Evolutionary conservation across 176 grass and related monocot genomes (phyloP).

Genomic region (Coix lacrymajobi): DNA sequence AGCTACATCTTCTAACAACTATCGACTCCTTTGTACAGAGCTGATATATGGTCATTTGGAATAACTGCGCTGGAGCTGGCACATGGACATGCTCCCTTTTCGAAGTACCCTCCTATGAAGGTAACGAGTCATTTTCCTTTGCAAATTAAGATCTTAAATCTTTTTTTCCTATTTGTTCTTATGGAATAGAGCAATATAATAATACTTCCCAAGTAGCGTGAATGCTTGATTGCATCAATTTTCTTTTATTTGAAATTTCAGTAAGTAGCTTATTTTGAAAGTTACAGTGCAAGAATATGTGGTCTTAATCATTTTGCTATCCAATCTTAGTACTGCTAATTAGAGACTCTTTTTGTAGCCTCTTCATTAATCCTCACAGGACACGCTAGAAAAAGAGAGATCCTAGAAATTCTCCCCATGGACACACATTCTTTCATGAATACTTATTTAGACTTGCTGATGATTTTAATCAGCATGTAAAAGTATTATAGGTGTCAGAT

Average conservation of each 20-base stretch:
- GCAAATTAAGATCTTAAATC: background rate
- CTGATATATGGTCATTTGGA: conserved; percentile 99
- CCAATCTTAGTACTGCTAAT: background rate
- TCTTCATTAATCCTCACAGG: background rate
- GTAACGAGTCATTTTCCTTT: conserved; percentile 3
- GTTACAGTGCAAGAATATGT: conserved; percentile 12
- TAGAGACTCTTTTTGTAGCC: background rate
- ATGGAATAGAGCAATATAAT: background rate
- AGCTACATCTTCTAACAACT: background rate
- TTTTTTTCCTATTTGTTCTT: background rate
- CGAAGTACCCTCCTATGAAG: conserved; percentile 99
- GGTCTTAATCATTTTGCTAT: background rate
- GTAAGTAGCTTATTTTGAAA: background rate
- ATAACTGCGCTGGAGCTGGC: conserved; percentile 97
- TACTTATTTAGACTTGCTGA: background rate
- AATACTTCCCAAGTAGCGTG: background rate
- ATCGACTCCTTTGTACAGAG: conserved; percentile 45
- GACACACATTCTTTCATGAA: conserved; percentile 5
- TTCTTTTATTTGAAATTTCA: background rate
- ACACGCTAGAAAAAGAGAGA: background rate
- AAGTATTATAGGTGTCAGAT: background rate
- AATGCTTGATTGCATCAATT: background rate
- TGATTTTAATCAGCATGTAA: background rate
- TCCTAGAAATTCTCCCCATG: background rate
- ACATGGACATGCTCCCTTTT: conserved; percentile 98